Percentiles rank a stretch among this genome's conserved stretches.
Conservation (phyloP, 148 eudicot species). For the Camellia sinensis region DNA sequence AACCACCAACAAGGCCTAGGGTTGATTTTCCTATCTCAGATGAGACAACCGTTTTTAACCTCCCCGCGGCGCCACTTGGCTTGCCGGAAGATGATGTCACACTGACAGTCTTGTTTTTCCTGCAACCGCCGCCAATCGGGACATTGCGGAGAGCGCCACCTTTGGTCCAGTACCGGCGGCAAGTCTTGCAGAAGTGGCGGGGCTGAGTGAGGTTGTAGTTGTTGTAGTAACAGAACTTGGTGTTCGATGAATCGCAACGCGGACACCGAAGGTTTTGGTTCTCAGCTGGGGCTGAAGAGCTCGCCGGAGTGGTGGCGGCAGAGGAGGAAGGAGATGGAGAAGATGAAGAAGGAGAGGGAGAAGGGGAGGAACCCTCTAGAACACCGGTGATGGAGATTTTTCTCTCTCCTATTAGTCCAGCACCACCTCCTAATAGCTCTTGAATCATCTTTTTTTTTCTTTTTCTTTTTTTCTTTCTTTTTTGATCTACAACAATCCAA, state of each 20-base stretch:
- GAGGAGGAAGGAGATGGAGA: slow-evolving; percentile 39
- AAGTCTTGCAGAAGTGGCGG: slow-evolving; percentile 81
- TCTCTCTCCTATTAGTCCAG: slow-evolving; percentile 39
- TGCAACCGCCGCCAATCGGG: slow-evolving; percentile 78
- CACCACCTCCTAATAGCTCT: slow-evolving; percentile 67
- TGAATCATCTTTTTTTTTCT: slow-evolving; percentile 48
- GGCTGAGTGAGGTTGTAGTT: slow-evolving; percentile 93
- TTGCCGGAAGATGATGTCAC: slow-evolving; percentile 22
- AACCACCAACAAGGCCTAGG: slow-evolving; percentile 20
- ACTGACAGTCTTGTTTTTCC: slow-evolving; percentile 55
- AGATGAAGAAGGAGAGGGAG: slow-evolving; percentile 30
- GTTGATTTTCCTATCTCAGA: slow-evolving; percentile 29
- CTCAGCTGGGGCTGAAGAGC: slow-evolving; percentile 20
- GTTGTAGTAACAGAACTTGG: slow-evolving; percentile 89
- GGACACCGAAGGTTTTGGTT: slow-evolving; percentile 64
- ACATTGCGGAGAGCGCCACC: slow-evolving; percentile 80
- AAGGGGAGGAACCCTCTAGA: slow-evolving; percentile 14
- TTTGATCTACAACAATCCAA: slow-evolving; percentile 32
- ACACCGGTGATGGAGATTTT: slow-evolving; percentile 27
- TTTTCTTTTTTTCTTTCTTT: slow-evolving; percentile 16
- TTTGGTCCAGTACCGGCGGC: slow-evolving; percentile 81
- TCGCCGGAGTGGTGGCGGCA: slow-evolving; percentile 20
- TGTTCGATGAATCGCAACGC: slow-evolving; percentile 74
- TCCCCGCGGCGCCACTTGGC: slow-evolving; percentile 15
- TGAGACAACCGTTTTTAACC: slow-evolving; percentile 16